Evolutionary conservation across 257 asterid genomes (phyloP).

Genomic region (Nicotiana tabacum): DNA sequence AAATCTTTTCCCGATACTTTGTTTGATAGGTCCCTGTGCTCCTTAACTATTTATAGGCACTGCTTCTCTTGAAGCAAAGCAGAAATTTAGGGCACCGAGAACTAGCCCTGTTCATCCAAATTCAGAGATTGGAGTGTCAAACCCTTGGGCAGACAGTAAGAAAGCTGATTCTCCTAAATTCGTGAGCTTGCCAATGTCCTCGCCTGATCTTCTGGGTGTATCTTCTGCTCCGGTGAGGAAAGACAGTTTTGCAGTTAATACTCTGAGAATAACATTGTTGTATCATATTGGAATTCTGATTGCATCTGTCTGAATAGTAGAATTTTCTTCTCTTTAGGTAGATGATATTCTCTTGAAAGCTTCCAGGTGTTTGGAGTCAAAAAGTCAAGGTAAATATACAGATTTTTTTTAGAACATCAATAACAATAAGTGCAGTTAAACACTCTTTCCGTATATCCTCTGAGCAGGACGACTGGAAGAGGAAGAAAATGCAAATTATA

Average conservation of each 20-base stretch:
- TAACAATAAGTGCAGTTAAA: not conserved
- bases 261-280: not conserved
- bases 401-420: not conserved
- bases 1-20: not conserved
- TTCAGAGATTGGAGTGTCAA: slow-evolving; percentile 30
- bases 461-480: slow-evolving; percentile 29
- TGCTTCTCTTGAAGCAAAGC: slow-evolving; percentile 89
- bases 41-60: slow-evolving; percentile 66
- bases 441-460: not conserved
- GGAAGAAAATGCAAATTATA: slow-evolving; percentile 15
- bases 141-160: slow-evolving; percentile 12
- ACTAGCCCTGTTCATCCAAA: slow-evolving; percentile 34
- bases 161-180: slow-evolving; percentile 23
- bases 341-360: slow-evolving; percentile 20
- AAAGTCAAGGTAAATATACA: slow-evolving; percentile 36
- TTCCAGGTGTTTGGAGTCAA: slow-evolving; percentile 28
- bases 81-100: slow-evolving; percentile 71
- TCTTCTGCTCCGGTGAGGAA: slow-evolving; percentile 1
- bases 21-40: not conserved
- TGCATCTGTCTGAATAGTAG: not conserved
- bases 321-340: slow-evolving; percentile 28
- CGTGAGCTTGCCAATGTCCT: slow-evolving; percentile 15
- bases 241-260: not conserved
- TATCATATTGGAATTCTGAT: not conserved
- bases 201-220: slow-evolving; percentile 11